A percentile compares a stretch with the other conserved stretches of the same genome.
phyloP scores from a whole-genome alignment of 2,329 filamentous ascomycete species.

The Fusarium annulatum region DNA sequence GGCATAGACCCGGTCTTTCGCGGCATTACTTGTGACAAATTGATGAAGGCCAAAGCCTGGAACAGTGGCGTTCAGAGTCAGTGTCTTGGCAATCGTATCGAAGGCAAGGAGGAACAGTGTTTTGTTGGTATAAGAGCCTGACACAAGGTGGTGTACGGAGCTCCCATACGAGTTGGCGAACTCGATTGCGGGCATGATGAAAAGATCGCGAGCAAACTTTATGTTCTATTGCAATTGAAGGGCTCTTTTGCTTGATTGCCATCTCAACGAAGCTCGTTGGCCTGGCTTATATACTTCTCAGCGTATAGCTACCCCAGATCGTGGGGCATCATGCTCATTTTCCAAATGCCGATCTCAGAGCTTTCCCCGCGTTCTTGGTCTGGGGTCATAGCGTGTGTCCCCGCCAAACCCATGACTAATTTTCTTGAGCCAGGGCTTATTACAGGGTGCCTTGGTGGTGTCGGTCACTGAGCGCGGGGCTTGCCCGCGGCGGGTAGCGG shows the following conservation, averaged over 20 bases:
- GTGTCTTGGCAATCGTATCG: background rate
- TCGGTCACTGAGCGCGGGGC: background rate
- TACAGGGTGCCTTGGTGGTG: background rate
- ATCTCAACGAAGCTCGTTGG: background rate
- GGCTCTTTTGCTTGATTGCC: background rate
- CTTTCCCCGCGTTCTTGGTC: background rate
- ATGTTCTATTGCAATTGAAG: background rate
- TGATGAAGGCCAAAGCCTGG: constrained; percentile 2
- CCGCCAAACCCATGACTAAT: too few relatives aligned
- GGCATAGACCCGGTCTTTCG: background rate
- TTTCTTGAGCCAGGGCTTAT: background rate
- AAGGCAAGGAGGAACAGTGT: constrained; percentile 5
- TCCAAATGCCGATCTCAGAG: background rate
- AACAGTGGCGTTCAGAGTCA: background rate
- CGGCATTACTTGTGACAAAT: background rate
- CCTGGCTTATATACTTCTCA: background rate
- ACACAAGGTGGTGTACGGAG: background rate
- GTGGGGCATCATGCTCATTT: background rate
- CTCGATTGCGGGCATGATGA: background rate
- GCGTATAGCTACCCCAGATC: background rate
- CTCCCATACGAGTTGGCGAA: background rate
- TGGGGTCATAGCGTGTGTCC: background rate
- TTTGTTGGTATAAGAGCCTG: constrained; percentile 3
- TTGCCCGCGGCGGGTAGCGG: background rate
- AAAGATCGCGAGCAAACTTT: background rate